Percentiles rank a stretch among this genome's conserved stretches.
Conservation (phyloP, 1,284 basidiomycete genomes). For the Pseudozyma thailandica region DNA sequence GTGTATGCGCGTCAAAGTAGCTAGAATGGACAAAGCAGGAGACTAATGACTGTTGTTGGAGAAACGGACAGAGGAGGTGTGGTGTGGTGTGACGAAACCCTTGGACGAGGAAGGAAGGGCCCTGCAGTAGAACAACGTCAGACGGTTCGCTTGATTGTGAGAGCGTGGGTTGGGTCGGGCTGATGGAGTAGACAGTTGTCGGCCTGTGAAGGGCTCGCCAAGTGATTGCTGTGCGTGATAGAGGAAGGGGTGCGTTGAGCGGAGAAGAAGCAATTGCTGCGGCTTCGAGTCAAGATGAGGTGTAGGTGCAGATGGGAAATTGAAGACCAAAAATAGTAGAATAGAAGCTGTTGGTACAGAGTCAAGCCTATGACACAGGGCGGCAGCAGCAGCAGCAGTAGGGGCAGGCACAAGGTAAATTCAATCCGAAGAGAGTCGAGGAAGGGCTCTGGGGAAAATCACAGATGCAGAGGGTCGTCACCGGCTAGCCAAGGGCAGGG, state of each 20-base stretch:
- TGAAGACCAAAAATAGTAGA: slow-evolving; percentile 6
- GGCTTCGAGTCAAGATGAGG: slow-evolving; percentile 12
- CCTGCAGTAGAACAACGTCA: slow-evolving; percentile 25
- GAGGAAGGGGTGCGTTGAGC: neutral
- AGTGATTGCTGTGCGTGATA: too few relatives aligned
- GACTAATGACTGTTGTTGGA: slow-evolving; percentile 3
- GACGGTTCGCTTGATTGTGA: too few relatives aligned
- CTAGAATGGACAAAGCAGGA: neutral
- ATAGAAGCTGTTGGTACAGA: too few relatives aligned
- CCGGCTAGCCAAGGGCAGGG: neutral
- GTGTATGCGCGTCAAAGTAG: neutral
- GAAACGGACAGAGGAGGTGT: neutral
- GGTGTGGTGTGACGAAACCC: slow-evolving; percentile 21
- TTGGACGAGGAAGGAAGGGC: neutral
- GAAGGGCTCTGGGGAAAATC: too few relatives aligned
- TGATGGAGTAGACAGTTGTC: too few relatives aligned
- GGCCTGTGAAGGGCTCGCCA: too few relatives aligned
- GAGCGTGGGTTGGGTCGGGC: neutral
- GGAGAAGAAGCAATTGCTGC: slow-evolving; percentile 5
- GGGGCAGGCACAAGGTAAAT: too few relatives aligned
- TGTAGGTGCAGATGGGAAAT: slow-evolving; percentile 10
- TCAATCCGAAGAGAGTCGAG: too few relatives aligned
- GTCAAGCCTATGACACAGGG: too few relatives aligned
- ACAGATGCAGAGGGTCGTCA: too few relatives aligned
- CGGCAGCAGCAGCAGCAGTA: too few relatives aligned